These are phyloP conservation scores for Crithidia sp. DNA, from an alignment of 208 protist genomes.

Conservation along the genomic window DNA sequence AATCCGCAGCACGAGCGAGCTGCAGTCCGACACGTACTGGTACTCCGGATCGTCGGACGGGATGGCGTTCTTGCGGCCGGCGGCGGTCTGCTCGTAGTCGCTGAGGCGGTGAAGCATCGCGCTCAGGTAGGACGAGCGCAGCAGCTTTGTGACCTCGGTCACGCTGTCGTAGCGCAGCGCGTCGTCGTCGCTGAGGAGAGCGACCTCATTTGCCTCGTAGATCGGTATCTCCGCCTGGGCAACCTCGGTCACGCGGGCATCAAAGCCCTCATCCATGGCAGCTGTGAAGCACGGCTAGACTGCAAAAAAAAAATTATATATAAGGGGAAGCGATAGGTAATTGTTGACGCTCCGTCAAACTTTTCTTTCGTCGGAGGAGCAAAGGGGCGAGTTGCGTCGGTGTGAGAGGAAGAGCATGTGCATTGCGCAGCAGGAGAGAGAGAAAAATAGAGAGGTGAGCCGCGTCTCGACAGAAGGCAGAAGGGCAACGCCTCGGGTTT, in stretches of 20 bases:
- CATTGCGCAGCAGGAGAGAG: too few species aligned
- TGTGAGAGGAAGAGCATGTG: too few species aligned
- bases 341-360: too few species aligned
- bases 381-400: too few species aligned
- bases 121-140: constrained; percentile 80
- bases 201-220: constrained; percentile 27
- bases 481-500: too few species aligned
- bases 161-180: constrained; percentile 82
- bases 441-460: too few species aligned
- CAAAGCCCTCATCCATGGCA: constrained; percentile 70
- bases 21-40: constrained; percentile 91
- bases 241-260: constrained; percentile 41
- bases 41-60: constrained; percentile 87
- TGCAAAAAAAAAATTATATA: background rate
- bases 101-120: constrained; percentile 74
- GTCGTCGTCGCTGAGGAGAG: constrained; percentile 76
- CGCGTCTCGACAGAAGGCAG: too few species aligned
- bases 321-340: too few species aligned
- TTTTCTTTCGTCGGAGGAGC: too few species aligned
- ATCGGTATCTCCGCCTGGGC: constrained; percentile 18
- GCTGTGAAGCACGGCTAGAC: background rate
- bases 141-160: constrained; percentile 76
- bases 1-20: constrained; percentile 82
- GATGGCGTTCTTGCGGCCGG: constrained; percentile 76
- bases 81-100: constrained; percentile 72